phyloP scores from a whole-genome alignment of 2,329 filamentous ascomycete genomes.

The Hymenoscyphus fructigenus region DNA sequence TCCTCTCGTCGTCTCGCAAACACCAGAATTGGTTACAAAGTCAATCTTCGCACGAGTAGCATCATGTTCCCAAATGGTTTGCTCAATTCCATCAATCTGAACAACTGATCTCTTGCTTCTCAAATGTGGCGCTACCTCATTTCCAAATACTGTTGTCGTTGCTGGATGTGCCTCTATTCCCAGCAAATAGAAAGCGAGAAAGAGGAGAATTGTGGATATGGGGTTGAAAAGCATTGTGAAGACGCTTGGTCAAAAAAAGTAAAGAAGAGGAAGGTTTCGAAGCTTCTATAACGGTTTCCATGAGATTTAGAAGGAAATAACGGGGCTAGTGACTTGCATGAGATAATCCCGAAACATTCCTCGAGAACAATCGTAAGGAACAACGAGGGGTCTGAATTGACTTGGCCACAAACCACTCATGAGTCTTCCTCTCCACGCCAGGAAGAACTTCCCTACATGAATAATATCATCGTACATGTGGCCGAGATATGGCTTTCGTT shows the following conservation, averaged over 20 bases:
- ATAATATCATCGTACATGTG: not conserved
- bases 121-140: not conserved
- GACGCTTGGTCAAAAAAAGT: not conserved
- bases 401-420: not conserved
- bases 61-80: conserved; percentile 46
- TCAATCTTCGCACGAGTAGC: conserved; percentile 36
- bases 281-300: not conserved
- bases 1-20: conserved; percentile 18
- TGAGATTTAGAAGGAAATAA: not conserved
- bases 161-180: not conserved
- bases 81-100: conserved; percentile 37
- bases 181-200: not conserved
- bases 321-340: not conserved
- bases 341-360: not conserved
- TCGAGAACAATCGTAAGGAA: not conserved
- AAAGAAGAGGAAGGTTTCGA: not conserved
- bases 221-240: not conserved
- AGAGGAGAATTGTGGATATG: not conserved
- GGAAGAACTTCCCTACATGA: not conserved
- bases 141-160: not conserved
- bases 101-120: conserved; percentile 33
- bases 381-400: not conserved
- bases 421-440: not conserved
- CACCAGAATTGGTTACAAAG: conserved; percentile 45
- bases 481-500: not conserved